A percentile compares a stretch with the other conserved stretches of the same genome.
Evolutionary conservation across 768 basidiomycete genomes (phyloP).

Genomic region (Lactifluus hygrophoroides): DNA sequence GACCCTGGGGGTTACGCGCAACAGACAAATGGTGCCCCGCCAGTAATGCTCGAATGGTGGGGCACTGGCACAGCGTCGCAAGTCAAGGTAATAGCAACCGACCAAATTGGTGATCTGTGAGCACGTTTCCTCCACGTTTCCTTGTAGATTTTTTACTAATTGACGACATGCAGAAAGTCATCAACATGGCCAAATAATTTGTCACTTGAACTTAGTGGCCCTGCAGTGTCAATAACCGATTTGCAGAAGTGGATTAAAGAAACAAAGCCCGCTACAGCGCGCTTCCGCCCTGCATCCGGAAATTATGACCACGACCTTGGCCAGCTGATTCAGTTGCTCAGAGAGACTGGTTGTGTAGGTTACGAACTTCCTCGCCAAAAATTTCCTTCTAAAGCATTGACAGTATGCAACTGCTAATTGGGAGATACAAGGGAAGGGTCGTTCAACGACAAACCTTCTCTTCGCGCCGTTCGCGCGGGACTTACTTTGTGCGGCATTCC

Average conservation of each 20-base stretch:
- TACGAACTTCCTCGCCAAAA: background rate
- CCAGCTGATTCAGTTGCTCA: constrained; percentile 11
- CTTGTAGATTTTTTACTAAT: no score
- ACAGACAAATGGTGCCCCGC: background rate
- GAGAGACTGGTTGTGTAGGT: constrained; percentile 13
- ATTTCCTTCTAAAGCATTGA: background rate
- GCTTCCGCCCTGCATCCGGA: background rate
- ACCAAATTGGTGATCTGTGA: background rate
- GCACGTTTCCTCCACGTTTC: background rate
- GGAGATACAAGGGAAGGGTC: constrained; percentile 13
- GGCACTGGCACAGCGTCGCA: background rate
- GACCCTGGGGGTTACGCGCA: background rate
- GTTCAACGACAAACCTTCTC: constrained; percentile 10
- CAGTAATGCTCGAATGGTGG: background rate
- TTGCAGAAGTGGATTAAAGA: constrained; percentile 14
- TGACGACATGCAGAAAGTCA: background rate
- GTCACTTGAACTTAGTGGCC: constrained; percentile 4
- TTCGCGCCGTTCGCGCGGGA: constrained; percentile 13
- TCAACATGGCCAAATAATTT: constrained; percentile 15
- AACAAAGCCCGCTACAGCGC: constrained; percentile 1
- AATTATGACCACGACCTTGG: constrained; percentile 3
- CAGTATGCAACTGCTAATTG: constrained; percentile 18
- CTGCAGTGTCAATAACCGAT: constrained; percentile 8
- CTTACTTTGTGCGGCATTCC: constrained; percentile 16
- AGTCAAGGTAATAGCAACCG: background rate